Conservation (phyloP, 305 asterid species). For the Fraxinus baroniana region DNA sequence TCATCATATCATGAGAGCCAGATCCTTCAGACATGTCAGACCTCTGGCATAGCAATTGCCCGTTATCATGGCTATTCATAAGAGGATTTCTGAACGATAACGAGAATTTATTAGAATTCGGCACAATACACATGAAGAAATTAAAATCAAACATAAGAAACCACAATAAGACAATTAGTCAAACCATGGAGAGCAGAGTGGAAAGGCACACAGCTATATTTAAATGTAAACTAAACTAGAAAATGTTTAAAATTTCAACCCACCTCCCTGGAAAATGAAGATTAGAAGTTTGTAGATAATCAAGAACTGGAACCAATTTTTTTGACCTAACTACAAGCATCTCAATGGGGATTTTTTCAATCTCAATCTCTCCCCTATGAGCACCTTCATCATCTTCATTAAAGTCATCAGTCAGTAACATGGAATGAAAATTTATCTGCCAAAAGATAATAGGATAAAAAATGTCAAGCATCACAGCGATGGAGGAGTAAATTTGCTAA, state of each 20-base stretch:
- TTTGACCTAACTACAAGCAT: conserved; percentile 69
- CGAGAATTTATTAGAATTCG: background rate
- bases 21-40: conserved; percentile 1
- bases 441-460: conserved; percentile 21
- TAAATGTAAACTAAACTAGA: background rate
- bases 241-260: background rate
- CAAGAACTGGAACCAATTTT: conserved; percentile 74
- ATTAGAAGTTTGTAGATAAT: conserved; percentile 49
- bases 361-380: conserved; percentile 70
- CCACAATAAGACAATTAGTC: background rate
- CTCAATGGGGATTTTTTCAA: conserved; percentile 62
- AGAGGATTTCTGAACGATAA: background rate
- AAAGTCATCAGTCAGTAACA: conserved; percentile 39
- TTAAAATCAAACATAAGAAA: background rate
- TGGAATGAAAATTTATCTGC: conserved; percentile 67
- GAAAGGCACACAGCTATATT: background rate
- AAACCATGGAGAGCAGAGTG: background rate
- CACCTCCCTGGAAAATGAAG: conserved; percentile 36
- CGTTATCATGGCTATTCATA: background rate
- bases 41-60: conserved; percentile 6
- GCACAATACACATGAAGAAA: background rate
- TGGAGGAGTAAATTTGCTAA: background rate
- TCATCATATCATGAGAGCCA: conserved; percentile 6
- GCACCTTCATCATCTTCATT: conserved; percentile 34
- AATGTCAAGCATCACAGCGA: conserved; percentile 15